Evolutionary conservation across 305 asterid species (phyloP).

Genomic region (Solanum hybrid): DNA sequence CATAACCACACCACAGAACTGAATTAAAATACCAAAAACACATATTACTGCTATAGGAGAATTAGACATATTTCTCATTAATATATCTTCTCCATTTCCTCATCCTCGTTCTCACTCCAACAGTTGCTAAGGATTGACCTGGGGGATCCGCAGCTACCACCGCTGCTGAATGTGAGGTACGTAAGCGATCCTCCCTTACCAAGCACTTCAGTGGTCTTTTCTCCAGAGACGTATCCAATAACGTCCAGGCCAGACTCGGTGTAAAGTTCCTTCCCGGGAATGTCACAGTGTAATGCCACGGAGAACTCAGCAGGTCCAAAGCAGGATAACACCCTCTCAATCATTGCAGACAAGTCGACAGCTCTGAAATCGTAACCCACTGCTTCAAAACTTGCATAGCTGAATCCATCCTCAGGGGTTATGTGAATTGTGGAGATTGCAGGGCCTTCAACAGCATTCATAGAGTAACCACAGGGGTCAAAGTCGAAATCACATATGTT

Average conservation of each 20-base stretch:
- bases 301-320: constrained; percentile 70
- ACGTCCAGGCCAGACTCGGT: constrained; percentile 21
- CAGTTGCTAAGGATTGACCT: constrained; percentile 45
- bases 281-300: constrained; percentile 42
- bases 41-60: background rate
- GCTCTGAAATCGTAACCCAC: constrained; percentile 65
- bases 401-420: constrained; percentile 90
- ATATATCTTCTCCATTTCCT: constrained; percentile 2
- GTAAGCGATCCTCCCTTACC: constrained; percentile 45
- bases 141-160: constrained; percentile 55
- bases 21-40: background rate
- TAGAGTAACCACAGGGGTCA: constrained; percentile 91
- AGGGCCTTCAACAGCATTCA: constrained; percentile 69
- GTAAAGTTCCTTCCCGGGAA: constrained; percentile 27
- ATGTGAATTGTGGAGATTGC: constrained; percentile 77
- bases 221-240: constrained; percentile 41
- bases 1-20: background rate
- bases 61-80: background rate
- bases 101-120: constrained; percentile 12
- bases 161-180: constrained; percentile 37
- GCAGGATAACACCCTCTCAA: constrained; percentile 72
- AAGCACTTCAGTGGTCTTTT: constrained; percentile 33
- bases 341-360: constrained; percentile 26
- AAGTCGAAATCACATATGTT: constrained; percentile 73
- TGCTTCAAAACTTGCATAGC: constrained; percentile 86